Evolutionary conservation across 1,139 yeast species (phyloP).

Genomic region (Saccharomyces uvarum): DNA sequence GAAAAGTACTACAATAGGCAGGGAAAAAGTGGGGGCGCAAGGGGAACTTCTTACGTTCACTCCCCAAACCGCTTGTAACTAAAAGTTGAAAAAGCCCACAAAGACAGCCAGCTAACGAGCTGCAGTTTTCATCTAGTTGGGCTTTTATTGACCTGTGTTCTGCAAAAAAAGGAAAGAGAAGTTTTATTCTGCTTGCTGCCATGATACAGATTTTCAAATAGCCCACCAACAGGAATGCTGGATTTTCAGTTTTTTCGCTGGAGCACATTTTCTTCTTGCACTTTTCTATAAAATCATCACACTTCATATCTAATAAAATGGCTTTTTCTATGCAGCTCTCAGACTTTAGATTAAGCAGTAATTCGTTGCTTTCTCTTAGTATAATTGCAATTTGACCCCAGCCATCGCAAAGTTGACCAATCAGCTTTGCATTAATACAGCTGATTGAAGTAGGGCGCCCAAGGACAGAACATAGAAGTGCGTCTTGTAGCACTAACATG

Average conservation of each 20-base stretch:
- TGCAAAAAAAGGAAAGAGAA: constrained; percentile 7
- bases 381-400: background rate
- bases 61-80: background rate
- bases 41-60: background rate
- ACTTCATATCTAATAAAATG: background rate
- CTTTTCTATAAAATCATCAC: background rate
- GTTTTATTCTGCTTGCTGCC: constrained; percentile 7
- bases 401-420: background rate
- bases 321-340: background rate
- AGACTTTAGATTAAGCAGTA: background rate
- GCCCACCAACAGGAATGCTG: background rate
- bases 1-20: background rate
- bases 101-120: constrained; percentile 3
- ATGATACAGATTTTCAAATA: constrained; percentile 8
- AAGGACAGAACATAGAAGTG: constrained; percentile 10
- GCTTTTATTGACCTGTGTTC: constrained; percentile 6
- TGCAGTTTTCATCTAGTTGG: constrained; percentile 9
- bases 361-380: background rate
- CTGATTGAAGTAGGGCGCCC: constrained; percentile 11
- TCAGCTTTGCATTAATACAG: background rate
- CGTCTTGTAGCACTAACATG: constrained; percentile 10
- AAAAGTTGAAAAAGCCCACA: constrained; percentile 6
- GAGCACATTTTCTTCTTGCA: background rate
- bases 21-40: background rate
- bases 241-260: background rate